Evolutionary conservation across 75 land plant species (phyloP).

Genomic region (Larix kaempferi): DNA sequence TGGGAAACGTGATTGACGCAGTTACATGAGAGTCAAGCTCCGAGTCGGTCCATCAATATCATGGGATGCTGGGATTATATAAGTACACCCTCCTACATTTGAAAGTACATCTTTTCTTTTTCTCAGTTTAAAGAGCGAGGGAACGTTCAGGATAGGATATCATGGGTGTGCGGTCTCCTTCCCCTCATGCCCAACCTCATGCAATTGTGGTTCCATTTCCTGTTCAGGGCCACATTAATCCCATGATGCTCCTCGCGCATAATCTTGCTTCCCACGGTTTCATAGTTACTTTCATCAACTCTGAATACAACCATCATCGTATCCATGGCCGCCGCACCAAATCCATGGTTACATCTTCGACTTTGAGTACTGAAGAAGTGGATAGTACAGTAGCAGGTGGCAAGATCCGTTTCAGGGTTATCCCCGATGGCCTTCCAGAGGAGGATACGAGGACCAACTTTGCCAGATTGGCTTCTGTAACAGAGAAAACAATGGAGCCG

Average conservation of each 20-base stretch:
- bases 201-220: constrained; percentile 10
- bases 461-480: not conserved
- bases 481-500: not conserved
- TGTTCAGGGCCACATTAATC: constrained; percentile 10
- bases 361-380: too few species aligned
- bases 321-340: too few species aligned
- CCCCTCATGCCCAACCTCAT: not conserved
- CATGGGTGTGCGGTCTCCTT: too few species aligned
- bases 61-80: too few species aligned
- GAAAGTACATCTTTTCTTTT: too few species aligned
- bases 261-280: constrained; percentile 5
- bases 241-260: constrained; percentile 7
- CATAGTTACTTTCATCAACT: not conserved
- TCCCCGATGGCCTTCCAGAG: constrained; percentile 11
- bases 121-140: too few species aligned
- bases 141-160: too few species aligned
- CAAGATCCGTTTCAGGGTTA: not conserved
- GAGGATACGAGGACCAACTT: not conserved
- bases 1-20: too few species aligned
- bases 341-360: too few species aligned
- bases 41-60: too few species aligned
- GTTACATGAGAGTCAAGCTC: too few species aligned
- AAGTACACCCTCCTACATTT: too few species aligned
- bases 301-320: not conserved
- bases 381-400: not conserved